Evolutionary conservation across 257 asterid genomes (phyloP).

Genomic region (Perilla frutescens): DNA sequence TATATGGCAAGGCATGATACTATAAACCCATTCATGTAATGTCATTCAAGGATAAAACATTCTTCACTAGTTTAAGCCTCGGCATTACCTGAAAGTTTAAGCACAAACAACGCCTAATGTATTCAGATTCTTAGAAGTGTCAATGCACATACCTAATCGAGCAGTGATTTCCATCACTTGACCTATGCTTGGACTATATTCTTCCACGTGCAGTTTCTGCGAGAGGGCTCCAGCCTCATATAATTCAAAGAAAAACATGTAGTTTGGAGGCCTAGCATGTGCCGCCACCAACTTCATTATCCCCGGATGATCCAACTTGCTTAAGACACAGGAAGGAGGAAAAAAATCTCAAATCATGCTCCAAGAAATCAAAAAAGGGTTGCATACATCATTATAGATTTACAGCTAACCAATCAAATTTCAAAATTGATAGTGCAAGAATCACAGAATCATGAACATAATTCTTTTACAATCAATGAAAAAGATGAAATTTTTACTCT

Average conservation of each 20-base stretch:
- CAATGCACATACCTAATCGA: constrained; percentile 60
- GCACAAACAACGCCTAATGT: neutral
- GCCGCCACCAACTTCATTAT: constrained; percentile 82
- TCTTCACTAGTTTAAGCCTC: constrained; percentile 9
- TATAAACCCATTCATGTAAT: neutral
- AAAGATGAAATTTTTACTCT: constrained; percentile 7
- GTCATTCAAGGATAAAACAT: constrained; percentile 7
- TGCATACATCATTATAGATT: neutral
- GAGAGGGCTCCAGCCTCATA: constrained; percentile 77
- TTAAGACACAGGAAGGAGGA: constrained; percentile 40
- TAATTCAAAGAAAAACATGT: constrained; percentile 79
- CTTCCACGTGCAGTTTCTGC: constrained; percentile 81
- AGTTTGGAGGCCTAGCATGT: constrained; percentile 90
- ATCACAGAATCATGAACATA: constrained; percentile 13
- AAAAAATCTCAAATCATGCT: constrained; percentile 28
- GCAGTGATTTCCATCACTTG: constrained; percentile 58
- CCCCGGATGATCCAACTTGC: constrained; percentile 89
- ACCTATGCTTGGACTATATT: constrained; percentile 64
- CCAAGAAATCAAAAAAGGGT: constrained; percentile 14
- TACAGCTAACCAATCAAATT: constrained; percentile 2
- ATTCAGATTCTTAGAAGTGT: constrained; percentile 9
- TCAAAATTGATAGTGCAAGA: constrained; percentile 5
- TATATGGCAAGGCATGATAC: constrained; percentile 10
- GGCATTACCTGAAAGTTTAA: constrained; percentile 6
- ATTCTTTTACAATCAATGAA: constrained; percentile 2